Conservation (phyloP, 1,284 basidiomycete genomes). For the Schizopora paradoxa region DNA sequence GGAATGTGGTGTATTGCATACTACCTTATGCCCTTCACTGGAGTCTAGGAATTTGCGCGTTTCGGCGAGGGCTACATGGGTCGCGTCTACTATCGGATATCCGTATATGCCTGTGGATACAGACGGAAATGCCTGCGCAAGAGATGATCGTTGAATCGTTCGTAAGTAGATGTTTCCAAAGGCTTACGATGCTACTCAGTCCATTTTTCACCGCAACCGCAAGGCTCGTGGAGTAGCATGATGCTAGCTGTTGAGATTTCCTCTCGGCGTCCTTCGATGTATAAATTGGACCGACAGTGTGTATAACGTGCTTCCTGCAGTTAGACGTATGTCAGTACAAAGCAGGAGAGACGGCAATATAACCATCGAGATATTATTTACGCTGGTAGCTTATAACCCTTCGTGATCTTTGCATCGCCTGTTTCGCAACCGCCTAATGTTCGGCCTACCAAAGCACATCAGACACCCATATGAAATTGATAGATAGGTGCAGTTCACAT, state of each 20-base stretch:
- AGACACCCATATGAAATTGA: constrained; percentile 7
- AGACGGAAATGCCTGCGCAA: constrained; percentile 65
- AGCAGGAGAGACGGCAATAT: too few species aligned
- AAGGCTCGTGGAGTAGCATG: constrained; percentile 70
- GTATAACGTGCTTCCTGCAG: constrained; percentile 70
- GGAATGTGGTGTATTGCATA: not conserved
- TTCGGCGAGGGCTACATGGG: constrained; percentile 59
- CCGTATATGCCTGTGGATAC: constrained; percentile 79
- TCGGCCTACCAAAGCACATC: constrained; percentile 38
- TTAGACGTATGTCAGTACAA: constrained; percentile 13
- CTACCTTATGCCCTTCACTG: constrained; percentile 43
- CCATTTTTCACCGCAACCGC: constrained; percentile 56
- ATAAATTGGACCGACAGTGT: constrained; percentile 89
- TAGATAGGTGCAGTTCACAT: constrained; percentile 40
- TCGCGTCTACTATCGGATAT: constrained; percentile 71
- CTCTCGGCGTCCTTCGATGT: constrained; percentile 34
- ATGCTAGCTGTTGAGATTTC: constrained; percentile 54
- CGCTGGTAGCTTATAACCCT: constrained; percentile 67
- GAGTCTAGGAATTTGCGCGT: constrained; percentile 56
- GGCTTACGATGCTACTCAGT: constrained; percentile 60
- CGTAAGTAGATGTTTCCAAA: not conserved
- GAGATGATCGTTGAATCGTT: constrained; percentile 15
- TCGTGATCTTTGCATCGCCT: constrained; percentile 82
- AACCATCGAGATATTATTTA: constrained; percentile 38
- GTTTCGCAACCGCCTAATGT: constrained; percentile 73